These are phyloP conservation scores for Ceratocystis colombiana DNA, from an alignment of 2,329 filamentous ascomycete genomes.

Conservation along the genomic window DNA sequence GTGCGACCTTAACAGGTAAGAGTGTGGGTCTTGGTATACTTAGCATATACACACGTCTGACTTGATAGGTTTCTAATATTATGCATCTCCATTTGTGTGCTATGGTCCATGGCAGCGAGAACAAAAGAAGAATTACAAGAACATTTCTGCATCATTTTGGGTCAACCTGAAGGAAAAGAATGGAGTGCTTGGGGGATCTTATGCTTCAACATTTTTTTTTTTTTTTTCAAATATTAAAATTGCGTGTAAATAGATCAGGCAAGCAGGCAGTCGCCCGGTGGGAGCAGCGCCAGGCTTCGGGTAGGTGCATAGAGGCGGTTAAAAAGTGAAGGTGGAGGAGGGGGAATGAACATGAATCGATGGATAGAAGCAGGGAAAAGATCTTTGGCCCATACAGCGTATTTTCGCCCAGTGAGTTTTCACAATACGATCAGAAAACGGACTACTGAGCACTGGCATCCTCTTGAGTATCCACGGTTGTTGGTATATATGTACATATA, in stretches of 20 bases:
- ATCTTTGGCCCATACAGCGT: neutral
- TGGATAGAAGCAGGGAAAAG: no score
- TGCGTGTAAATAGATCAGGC: neutral
- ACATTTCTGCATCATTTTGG: no score
- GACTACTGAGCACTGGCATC: no score
- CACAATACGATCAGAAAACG: neutral
- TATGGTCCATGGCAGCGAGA: neutral
- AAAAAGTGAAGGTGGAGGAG: neutral
- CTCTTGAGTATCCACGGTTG: no score
- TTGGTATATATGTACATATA: no score
- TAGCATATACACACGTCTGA: neutral
- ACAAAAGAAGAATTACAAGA: no score
- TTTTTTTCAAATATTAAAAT: no score
- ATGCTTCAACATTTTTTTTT: no score
- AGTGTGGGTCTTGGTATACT: neutral
- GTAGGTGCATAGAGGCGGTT: conserved; percentile 6
- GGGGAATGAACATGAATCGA: neutral
- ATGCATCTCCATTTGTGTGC: neutral
- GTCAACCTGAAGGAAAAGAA: no score
- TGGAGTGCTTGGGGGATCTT: no score
- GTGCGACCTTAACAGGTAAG: neutral
- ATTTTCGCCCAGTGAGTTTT: neutral
- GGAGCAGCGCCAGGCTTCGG: neutral
- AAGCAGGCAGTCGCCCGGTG: neutral
- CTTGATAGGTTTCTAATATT: neutral